phyloP scores from a whole-genome alignment of 75 land plant genomes.

The Picea glauca region DNA sequence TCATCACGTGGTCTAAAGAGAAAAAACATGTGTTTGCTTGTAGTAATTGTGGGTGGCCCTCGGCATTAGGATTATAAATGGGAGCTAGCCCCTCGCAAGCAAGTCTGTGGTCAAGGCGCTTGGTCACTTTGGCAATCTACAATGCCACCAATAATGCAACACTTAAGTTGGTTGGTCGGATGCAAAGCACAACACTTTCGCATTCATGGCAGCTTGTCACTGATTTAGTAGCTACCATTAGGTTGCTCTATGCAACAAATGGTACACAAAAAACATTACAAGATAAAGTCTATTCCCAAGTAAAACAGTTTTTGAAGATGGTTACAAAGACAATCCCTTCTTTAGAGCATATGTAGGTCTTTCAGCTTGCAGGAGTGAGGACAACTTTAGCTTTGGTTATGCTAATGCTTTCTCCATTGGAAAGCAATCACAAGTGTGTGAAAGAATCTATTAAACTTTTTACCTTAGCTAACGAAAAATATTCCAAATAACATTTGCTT shows the following conservation, averaged over 20 bases:
- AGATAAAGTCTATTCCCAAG: constrained; percentile 7
- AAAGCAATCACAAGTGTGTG: constrained; percentile 40
- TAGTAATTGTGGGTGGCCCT: too few relatives aligned
- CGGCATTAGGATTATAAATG: too few relatives aligned
- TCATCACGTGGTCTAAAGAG: too few relatives aligned
- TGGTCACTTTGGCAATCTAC: constrained; percentile 42
- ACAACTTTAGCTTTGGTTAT: constrained; percentile 58
- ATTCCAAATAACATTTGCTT: neutral
- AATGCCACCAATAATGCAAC: constrained; percentile 47
- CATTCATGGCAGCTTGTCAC: constrained; percentile 67
- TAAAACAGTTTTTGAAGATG: constrained; percentile 47
- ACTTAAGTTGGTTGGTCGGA: constrained; percentile 59
- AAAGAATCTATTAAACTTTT: constrained; percentile 57
- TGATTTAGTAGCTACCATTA: constrained; percentile 46
- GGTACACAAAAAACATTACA: neutral
- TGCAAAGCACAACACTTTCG: constrained; percentile 59
- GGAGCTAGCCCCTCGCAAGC: too few relatives aligned
- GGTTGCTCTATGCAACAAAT: neutral
- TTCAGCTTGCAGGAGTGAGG: constrained; percentile 35
- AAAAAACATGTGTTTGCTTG: too few relatives aligned
- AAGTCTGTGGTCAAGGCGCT: too few relatives aligned
- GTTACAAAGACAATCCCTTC: constrained; percentile 20
- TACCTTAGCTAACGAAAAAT: constrained; percentile 23
- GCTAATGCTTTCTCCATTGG: constrained; percentile 43
- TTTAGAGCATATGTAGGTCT: constrained; percentile 53